Percentiles rank a stretch among this genome's conserved stretches.
These are phyloP conservation scores for Acaromyces ingoldii DNA, from an alignment of 1,284 basidiomycete genomes.

Conservation along the genomic window DNA sequence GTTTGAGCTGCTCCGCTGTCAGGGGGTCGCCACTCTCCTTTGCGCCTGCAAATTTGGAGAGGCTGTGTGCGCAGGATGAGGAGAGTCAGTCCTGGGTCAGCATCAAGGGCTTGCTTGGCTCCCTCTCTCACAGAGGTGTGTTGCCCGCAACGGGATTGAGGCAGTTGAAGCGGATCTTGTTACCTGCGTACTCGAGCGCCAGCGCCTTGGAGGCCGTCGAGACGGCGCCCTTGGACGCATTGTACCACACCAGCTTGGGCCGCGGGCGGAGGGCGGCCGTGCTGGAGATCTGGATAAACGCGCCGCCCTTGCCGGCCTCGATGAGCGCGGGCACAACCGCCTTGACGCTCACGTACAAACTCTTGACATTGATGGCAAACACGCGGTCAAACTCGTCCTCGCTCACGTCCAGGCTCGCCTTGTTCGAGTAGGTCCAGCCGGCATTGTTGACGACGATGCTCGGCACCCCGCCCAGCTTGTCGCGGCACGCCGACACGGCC, in stretches of 20 bases:
- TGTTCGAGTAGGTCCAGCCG: constrained; percentile 29
- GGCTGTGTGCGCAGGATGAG: too few species aligned
- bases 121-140: constrained; percentile 23
- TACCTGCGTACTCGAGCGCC: constrained; percentile 21
- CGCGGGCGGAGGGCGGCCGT: constrained; percentile 24
- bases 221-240: constrained; percentile 24
- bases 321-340: constrained; percentile 14
- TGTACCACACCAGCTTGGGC: constrained; percentile 25
- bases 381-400: constrained; percentile 22
- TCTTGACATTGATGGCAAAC: constrained; percentile 24
- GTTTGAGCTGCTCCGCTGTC: background rate
- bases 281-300: constrained; percentile 15
- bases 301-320: background rate
- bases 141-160: constrained; percentile 26
- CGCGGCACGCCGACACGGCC: background rate
- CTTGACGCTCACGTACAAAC: constrained; percentile 15
- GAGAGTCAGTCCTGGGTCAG: background rate
- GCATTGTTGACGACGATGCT: constrained; percentile 25
- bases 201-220: constrained; percentile 22
- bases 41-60: constrained; percentile 19
- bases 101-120: background rate
- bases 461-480: constrained; percentile 3
- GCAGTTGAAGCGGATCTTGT: constrained; percentile 22
- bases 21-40: constrained; percentile 16
- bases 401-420: constrained; percentile 11